These are phyloP conservation scores for Thyridium curvatum DNA, from an alignment of 2,329 filamentous ascomycete genomes.

Conservation along the genomic window DNA sequence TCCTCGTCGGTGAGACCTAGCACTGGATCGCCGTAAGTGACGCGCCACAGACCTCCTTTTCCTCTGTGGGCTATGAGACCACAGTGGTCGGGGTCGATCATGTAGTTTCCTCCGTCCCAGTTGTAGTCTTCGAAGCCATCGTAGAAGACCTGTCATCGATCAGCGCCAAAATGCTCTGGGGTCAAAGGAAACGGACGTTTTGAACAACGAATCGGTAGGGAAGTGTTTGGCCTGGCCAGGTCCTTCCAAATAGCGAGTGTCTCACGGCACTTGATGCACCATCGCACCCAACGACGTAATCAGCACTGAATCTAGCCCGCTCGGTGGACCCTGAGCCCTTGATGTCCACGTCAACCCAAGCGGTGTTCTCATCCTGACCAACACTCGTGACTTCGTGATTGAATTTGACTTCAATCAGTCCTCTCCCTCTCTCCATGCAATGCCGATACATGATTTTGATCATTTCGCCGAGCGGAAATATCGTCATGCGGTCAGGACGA, in stretches of 20 bases:
- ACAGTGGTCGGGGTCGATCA: slow-evolving; percentile 1
- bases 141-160: slow-evolving; percentile 1
- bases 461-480: neutral
- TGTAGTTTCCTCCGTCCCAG: slow-evolving; percentile 2
- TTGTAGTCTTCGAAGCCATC: slow-evolving; percentile 1
- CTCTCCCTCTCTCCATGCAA: neutral
- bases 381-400: slow-evolving; percentile 2
- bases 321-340: too few relatives aligned
- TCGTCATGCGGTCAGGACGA: slow-evolving; percentile 1
- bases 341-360: slow-evolving; percentile 7
- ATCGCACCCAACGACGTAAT: slow-evolving; percentile 1
- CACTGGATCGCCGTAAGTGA: slow-evolving; percentile 4
- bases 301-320: neutral
- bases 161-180: neutral
- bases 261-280: slow-evolving; percentile 2
- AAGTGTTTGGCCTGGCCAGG: slow-evolving; percentile 6
- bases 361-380: slow-evolving; percentile 3
- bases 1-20: slow-evolving; percentile 5
- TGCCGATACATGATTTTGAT: neutral
- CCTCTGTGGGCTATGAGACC: neutral
- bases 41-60: slow-evolving; percentile 4
- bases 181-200: slow-evolving; percentile 3
- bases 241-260: slow-evolving; percentile 5
- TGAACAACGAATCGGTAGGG: slow-evolving; percentile 4
- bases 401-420: neutral